phyloP scores from a whole-genome alignment of 2,329 filamentous ascomycete species.

The Cyanodermella asteris region DNA sequence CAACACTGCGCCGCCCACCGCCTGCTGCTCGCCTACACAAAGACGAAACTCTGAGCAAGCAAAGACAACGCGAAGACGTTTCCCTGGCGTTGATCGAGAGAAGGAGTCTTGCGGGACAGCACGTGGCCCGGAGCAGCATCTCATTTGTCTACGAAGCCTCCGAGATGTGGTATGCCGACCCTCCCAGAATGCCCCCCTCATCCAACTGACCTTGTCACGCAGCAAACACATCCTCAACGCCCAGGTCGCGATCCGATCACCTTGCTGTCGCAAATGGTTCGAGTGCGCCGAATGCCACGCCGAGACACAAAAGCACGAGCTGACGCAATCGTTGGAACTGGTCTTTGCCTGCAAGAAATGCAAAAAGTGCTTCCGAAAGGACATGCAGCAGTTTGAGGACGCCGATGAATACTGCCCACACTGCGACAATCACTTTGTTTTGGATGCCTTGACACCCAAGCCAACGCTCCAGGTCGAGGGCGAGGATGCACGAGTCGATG shows the following conservation, averaged over 20 bases:
- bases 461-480: slow-evolving; percentile 70
- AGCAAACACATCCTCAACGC: slow-evolving; percentile 98
- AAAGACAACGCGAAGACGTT: no score
- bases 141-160: no score
- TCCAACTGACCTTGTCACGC: no score
- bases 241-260: slow-evolving; percentile 84
- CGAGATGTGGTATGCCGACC: no score
- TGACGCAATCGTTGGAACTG: slow-evolving; percentile 69
- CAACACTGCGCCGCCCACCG: no score
- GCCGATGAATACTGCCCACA: slow-evolving; percentile 97
- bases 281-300: slow-evolving; percentile 90
- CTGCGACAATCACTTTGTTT: slow-evolving; percentile 95
- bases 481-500: slow-evolving; percentile 69
- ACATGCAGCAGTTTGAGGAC: slow-evolving; percentile 79
- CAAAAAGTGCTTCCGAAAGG: slow-evolving; percentile 93
- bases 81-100: no score
- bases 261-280: slow-evolving; percentile 97
- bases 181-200: no score
- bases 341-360: slow-evolving; percentile 96
- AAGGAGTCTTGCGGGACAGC: no score
- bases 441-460: slow-evolving; percentile 72
- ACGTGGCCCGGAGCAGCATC: no score
- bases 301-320: slow-evolving; percentile 55
- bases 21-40: no score
- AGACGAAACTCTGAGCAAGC: no score